These are phyloP conservation scores for Fusarium goolgardi DNA, from an alignment of 2,329 filamentous ascomycete species.

Conservation along the genomic window DNA sequence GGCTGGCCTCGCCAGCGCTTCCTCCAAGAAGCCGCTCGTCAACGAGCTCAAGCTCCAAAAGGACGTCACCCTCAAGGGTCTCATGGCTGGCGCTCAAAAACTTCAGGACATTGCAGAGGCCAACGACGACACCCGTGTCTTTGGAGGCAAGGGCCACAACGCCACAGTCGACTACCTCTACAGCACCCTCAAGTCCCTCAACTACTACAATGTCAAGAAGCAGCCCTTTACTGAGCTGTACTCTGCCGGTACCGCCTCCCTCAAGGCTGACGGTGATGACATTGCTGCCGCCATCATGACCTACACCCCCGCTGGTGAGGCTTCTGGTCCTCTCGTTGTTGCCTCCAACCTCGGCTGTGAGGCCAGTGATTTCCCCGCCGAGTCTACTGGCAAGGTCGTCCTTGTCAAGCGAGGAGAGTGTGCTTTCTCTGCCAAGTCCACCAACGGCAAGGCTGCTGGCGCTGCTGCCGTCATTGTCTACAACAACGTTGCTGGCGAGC, in stretches of 20 bases:
- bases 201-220: slow-evolving; percentile 58
- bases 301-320: slow-evolving; percentile 63
- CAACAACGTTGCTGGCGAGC: slow-evolving; percentile 67
- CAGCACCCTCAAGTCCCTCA: slow-evolving; percentile 53
- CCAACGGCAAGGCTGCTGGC: slow-evolving; percentile 66
- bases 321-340: slow-evolving; percentile 57
- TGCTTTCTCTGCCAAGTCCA: slow-evolving; percentile 67
- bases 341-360: slow-evolving; percentile 66
- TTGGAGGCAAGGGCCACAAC: slow-evolving; percentile 59
- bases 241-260: slow-evolving; percentile 48
- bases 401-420: slow-evolving; percentile 70
- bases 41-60: slow-evolving; percentile 55
- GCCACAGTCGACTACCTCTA: slow-evolving; percentile 59
- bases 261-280: slow-evolving; percentile 48
- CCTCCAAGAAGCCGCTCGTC: slow-evolving; percentile 50
- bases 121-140: slow-evolving; percentile 57
- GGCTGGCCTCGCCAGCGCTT: slow-evolving; percentile 38
- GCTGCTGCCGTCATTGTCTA: slow-evolving; percentile 69
- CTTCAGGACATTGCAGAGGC: slow-evolving; percentile 59
- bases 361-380: slow-evolving; percentile 63
- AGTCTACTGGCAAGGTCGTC: slow-evolving; percentile 66
- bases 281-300: slow-evolving; percentile 52
- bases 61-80: slow-evolving; percentile 54
- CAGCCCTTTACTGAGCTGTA: slow-evolving; percentile 58
- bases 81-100: slow-evolving; percentile 58